These are phyloP conservation scores for Hypoxylon sp. DNA, from an alignment of 2,329 filamentous ascomycete species.

Conservation along the genomic window DNA sequence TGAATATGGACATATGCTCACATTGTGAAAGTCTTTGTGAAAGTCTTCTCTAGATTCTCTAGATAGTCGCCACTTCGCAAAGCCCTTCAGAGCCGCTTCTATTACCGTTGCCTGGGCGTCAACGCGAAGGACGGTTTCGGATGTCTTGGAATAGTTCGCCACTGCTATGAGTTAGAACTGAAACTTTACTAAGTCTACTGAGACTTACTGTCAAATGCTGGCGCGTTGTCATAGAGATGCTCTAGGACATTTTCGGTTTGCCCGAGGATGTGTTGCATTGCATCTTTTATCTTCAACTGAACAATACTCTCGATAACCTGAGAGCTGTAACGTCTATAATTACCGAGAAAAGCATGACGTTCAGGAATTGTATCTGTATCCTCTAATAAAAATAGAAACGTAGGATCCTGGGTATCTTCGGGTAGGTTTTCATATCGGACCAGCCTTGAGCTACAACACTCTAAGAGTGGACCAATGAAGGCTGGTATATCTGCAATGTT, in stretches of 20 bases:
- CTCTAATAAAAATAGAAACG: conserved; percentile 86
- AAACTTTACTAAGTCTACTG: conserved; percentile 7
- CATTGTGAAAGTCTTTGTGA: conserved; percentile 44
- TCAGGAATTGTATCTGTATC: conserved; percentile 97
- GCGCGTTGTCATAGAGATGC: conserved; percentile 80
- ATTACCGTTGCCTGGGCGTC: conserved; percentile 93
- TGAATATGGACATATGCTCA: conserved; percentile 20
- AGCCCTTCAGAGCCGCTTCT: conserved; percentile 90
- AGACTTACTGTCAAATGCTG: conserved; percentile 74
- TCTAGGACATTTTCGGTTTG: conserved; percentile 82
- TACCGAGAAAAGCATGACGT: conserved; percentile 93
- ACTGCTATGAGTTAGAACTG: conserved; percentile 57
- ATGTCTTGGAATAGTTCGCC: conserved; percentile 76
- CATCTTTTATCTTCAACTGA: conserved; percentile 84
- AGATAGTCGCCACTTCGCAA: conserved; percentile 78
- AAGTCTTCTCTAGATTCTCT: conserved; percentile 45
- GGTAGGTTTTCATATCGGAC: conserved; percentile 90
- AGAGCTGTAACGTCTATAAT: conserved; percentile 92
- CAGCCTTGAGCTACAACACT: conserved; percentile 85
- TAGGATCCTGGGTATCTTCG: conserved; percentile 84
- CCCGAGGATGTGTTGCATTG: conserved; percentile 87
- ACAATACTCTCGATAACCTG: conserved; percentile 91
- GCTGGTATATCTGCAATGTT: conserved; percentile 71
- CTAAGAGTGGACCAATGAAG: conserved; percentile 82
- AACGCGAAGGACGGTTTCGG: conserved; percentile 80